Conservation (phyloP, 108 stramenopile species). For the Licmophora abbreviata region DNA sequence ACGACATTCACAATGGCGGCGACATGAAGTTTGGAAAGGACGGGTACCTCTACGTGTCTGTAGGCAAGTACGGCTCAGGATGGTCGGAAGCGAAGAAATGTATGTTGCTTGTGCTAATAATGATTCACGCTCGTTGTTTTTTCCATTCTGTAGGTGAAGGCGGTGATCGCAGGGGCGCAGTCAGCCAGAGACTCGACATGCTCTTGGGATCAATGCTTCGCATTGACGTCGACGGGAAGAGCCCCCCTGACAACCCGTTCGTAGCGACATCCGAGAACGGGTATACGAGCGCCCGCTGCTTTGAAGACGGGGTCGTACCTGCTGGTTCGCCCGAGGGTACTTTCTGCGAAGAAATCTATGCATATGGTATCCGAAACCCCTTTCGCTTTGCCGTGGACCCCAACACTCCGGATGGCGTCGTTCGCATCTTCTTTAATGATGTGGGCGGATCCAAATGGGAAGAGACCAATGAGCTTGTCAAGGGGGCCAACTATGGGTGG, state of each 20-base stretch:
- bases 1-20: conserved; percentile 19
- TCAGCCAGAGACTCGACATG: conserved; percentile 6
- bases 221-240: conserved; percentile 16
- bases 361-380: conserved; percentile 25
- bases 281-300: conserved; percentile 4
- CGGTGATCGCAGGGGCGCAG: conserved; percentile 3
- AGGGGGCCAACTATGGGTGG: conserved; percentile 21
- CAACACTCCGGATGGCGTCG: conserved; percentile 8
- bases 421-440: conserved; percentile 13
- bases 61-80: conserved; percentile 11
- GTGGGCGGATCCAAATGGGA: conserved; percentile 27
- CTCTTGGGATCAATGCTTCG: conserved; percentile 19
- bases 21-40: conserved; percentile 27
- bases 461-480: conserved; percentile 14
- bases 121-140: too few species aligned
- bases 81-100: conserved; percentile 1
- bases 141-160: conserved; percentile 22
- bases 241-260: conserved; percentile 26
- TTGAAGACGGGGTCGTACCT: background rate
- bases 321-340: too few species aligned
- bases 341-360: conserved; percentile 18
- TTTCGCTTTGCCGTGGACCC: conserved; percentile 24
- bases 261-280: background rate
- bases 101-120: too few species aligned
- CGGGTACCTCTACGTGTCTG: conserved; percentile 18